Evolutionary conservation across 2,329 filamentous ascomycete genomes (phyloP).

Genomic region (Alternaria ethzedia): DNA sequence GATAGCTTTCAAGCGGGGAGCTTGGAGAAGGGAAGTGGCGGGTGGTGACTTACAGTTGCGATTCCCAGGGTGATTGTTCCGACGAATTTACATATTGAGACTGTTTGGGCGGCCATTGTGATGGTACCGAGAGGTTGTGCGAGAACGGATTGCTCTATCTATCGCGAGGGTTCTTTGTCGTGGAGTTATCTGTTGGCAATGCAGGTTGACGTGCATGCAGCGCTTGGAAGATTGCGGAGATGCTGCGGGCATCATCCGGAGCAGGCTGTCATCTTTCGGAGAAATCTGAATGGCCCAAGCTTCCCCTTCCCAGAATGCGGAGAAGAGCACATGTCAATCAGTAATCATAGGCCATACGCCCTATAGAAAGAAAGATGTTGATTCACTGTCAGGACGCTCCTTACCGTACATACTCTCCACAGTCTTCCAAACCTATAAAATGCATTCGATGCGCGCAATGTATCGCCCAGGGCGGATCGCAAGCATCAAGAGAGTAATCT

Average conservation of each 20-base stretch:
- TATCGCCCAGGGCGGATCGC: neutral
- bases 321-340: slow-evolving; percentile 4
- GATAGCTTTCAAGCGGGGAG: slow-evolving; percentile 9
- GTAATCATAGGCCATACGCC: neutral
- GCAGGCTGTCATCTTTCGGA: neutral
- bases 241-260: slow-evolving; percentile 8
- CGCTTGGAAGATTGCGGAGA: slow-evolving; percentile 24
- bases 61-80: slow-evolving; percentile 89
- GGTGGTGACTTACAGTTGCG: slow-evolving; percentile 71
- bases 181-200: neutral
- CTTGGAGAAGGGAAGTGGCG: slow-evolving; percentile 19
- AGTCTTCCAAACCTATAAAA: neutral
- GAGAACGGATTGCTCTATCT: neutral
- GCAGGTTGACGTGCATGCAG: slow-evolving; percentile 27
- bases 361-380: neutral
- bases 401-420: neutral
- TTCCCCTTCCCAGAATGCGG: neutral
- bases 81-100: slow-evolving; percentile 88
- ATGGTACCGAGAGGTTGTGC: neutral
- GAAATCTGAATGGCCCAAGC: slow-evolving; percentile 2
- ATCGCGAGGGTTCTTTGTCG: neutral
- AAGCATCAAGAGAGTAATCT: slow-evolving; percentile 13
- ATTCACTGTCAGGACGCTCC: neutral
- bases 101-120: slow-evolving; percentile 68
- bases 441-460: neutral